Base-by-base conservation (phyloP, 192 early-diverging fungal species). In the Dimargaris xerosporica region DNA sequence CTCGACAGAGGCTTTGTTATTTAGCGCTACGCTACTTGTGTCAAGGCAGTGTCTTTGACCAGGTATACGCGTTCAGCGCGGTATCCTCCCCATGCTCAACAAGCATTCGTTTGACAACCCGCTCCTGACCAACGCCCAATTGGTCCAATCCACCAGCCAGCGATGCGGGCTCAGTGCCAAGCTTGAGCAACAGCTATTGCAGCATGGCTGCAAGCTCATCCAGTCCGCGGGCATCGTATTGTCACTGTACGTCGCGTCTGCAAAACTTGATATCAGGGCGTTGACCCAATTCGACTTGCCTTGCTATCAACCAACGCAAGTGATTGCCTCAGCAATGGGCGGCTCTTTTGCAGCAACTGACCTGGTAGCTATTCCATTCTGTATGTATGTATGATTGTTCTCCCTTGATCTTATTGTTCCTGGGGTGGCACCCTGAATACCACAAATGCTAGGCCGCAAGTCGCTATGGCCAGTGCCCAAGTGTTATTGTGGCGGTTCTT, bases 401-500 rank as follows among this genome's bases (percentile, higher is more conserved):
- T 42, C 26, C 10, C 19, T 17, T 62, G 23, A 62, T 46, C 6
- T n/a, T 34, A 3, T 10, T 55, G 16, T 10, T 30, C 53, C 26
- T 52, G 7, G 51, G 43, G 19, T 16, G 50, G 21, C 29, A 12
- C 63, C 11, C 23, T 39, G 30, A 23, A 39, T 10, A 42, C 45
- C 43, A 44, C 26, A 41, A 11, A 12, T 23, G 48, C 66, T 68
- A 92, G 93, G 21, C 92, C 94, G 9, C 96, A 99, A 56, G 85
- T 86, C 13, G 86, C 90, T 1, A 89, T 93, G 79, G 93, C 93
- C n/a, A 95, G 91, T 44, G 92, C 93, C 2, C 93, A 97, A 69
- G 86, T 93, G 0, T 73, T 99, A 44, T 85, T 98, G 34, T 90
- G 94, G 54, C 85, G 94, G 0, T 96, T 96, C 82, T 99, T 85